Conservation (phyloP, 1,284 basidiomycete genomes). For the Somion occarium region DNA sequence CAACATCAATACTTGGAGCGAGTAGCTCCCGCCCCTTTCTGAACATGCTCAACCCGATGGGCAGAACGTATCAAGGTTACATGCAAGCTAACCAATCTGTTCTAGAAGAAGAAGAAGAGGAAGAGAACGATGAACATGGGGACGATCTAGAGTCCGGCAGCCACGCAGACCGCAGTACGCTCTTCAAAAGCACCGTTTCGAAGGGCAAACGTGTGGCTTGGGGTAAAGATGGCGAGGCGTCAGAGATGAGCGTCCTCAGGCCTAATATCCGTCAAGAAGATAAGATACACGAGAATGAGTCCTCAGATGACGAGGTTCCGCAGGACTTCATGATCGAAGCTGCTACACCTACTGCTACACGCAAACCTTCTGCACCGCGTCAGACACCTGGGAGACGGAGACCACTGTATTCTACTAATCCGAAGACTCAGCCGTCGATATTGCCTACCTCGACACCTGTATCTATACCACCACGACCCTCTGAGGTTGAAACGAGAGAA, state of each 20-base stretch:
- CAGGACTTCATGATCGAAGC: slow-evolving; percentile 81
- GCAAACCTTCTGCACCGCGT: slow-evolving; percentile 24
- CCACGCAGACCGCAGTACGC: slow-evolving; percentile 27
- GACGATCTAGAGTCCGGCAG: slow-evolving; percentile 48
- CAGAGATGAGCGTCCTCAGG: slow-evolving; percentile 50
- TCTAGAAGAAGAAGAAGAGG: slow-evolving; percentile 62
- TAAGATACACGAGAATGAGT: slow-evolving; percentile 49
- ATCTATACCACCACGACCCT: slow-evolving; percentile 63
- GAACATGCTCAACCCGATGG: slow-evolving; percentile 79
- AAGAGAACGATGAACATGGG: slow-evolving; percentile 38
- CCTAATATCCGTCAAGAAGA: slow-evolving; percentile 67
- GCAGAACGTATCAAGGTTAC: slow-evolving; percentile 64
- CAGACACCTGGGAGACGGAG: slow-evolving; percentile 36
- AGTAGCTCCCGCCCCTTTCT: slow-evolving; percentile 70
- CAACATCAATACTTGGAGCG: slow-evolving; percentile 41
- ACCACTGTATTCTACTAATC: slow-evolving; percentile 22
- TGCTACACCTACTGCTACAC: slow-evolving; percentile 28
- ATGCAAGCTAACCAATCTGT: slow-evolving; percentile 62
- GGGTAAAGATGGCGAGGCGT: slow-evolving; percentile 39
- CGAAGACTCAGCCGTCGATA: slow-evolving; percentile 22
- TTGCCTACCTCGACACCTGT: slow-evolving; percentile 29
- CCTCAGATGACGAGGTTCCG: slow-evolving; percentile 76
- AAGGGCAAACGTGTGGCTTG: slow-evolving; percentile 51
- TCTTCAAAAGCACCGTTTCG: slow-evolving; percentile 26
- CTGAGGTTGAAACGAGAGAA: slow-evolving; percentile 47